A percentile compares a stretch with the other conserved stretches of the same genome.
Conservation (phyloP, 352 stramenopile genomes). For the Globisporangium viniferum region DNA sequence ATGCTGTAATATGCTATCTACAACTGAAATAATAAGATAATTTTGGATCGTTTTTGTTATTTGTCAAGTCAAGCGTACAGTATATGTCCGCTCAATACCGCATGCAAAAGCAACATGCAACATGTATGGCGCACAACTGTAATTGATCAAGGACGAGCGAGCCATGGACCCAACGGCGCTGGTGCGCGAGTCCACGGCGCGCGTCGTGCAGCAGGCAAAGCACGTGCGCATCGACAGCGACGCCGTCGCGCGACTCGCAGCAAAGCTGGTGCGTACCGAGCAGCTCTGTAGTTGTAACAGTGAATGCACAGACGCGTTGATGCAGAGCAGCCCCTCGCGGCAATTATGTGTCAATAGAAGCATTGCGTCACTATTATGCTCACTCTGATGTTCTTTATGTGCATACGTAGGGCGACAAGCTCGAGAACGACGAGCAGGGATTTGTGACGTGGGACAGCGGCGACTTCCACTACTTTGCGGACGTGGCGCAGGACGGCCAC, state of each 20-base stretch:
- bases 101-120: neutral
- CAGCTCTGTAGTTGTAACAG: neutral
- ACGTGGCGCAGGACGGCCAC: conserved; percentile 58
- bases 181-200: conserved; percentile 49
- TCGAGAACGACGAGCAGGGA: conserved; percentile 35
- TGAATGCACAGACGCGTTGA: neutral
- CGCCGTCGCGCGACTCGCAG: conserved; percentile 30
- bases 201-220: conserved; percentile 31
- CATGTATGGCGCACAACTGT: neutral
- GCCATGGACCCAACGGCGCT: conserved; percentile 48
- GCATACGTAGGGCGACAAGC: conserved; percentile 24
- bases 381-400: neutral
- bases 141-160: neutral
- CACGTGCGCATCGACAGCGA: conserved; percentile 39
- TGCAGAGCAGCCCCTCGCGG: neutral
- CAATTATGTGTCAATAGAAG: neutral
- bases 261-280: conserved; percentile 33
- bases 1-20: neutral
- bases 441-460: conserved; percentile 72
- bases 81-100: neutral
- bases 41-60: neutral
- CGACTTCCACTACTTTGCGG: conserved; percentile 82
- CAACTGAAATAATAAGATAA: neutral
- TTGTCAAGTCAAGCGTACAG: neutral
- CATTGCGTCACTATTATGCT: neutral